Evolutionary conservation across 768 basidiomycete species (phyloP).

Genomic region (Phlebiopsis flavidoalba): DNA sequence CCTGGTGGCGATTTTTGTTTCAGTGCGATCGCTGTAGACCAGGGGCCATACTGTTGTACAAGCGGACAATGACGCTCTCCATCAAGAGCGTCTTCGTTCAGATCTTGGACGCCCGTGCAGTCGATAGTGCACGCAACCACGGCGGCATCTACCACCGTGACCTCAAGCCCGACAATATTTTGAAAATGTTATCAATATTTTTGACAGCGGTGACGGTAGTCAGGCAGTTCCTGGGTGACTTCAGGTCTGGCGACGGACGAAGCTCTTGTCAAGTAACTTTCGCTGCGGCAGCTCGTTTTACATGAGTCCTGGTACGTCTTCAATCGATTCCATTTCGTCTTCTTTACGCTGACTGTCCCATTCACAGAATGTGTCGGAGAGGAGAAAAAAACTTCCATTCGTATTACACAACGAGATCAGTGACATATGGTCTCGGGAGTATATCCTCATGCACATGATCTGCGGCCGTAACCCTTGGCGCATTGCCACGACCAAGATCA

Average conservation of each 20-base stretch:
- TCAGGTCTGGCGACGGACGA: conserved; percentile 25
- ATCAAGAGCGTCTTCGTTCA: conserved; percentile 48
- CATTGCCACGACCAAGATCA: conserved; percentile 42
- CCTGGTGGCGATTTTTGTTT: conserved; percentile 43
- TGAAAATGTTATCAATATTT: no score
- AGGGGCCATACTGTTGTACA: conserved; percentile 25
- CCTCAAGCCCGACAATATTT: conserved; percentile 52
- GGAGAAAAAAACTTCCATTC: conserved; percentile 14
- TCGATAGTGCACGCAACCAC: conserved; percentile 44
- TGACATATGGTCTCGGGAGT: conserved; percentile 32
- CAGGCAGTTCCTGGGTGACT: conserved; percentile 42
- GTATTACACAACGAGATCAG: conserved; percentile 22
- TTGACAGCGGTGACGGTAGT: conserved; percentile 35
- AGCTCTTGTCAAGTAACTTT: conserved; percentile 14
- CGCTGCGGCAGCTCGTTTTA: conserved; percentile 19
- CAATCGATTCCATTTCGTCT: neutral
- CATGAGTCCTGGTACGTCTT: conserved; percentile 22
- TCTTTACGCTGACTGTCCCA: neutral
- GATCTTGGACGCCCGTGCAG: conserved; percentile 40
- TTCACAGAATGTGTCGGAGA: conserved; percentile 18
- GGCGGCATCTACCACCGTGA: conserved; percentile 52
- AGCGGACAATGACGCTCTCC: conserved; percentile 36
- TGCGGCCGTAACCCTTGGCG: conserved; percentile 51
- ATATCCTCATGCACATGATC: conserved; percentile 52
- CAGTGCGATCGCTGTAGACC: conserved; percentile 36